phyloP scores from a whole-genome alignment of 2,329 filamentous ascomycete species.

The Epicoccum sorghinum region DNA sequence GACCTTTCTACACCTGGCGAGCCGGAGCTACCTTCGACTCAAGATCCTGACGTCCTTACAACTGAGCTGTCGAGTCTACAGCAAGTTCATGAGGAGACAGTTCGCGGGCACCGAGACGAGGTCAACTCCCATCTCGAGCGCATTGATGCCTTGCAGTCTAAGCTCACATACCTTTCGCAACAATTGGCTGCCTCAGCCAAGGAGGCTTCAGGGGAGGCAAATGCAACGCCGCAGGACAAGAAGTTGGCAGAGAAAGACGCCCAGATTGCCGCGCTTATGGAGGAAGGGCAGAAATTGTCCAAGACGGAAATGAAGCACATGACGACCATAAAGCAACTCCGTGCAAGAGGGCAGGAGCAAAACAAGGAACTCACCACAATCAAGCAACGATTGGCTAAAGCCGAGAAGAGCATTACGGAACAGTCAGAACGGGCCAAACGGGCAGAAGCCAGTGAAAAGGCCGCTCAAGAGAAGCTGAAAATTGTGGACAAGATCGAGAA shows the following conservation, averaged over 20 bases:
- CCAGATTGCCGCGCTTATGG: constrained; percentile 85
- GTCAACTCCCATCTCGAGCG: constrained; percentile 82
- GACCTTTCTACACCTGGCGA: constrained; percentile 39
- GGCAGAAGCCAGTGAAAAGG: constrained; percentile 64
- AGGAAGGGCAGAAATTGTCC: constrained; percentile 89
- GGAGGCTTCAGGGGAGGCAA: constrained; percentile 60
- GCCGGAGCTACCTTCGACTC: constrained; percentile 35
- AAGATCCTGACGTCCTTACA: constrained; percentile 46
- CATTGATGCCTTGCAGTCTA: constrained; percentile 89
- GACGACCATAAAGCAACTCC: constrained; percentile 80
- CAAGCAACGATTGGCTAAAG: constrained; percentile 67
- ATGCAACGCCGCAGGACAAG: constrained; percentile 61
- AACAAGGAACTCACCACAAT: constrained; percentile 58
- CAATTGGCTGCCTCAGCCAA: constrained; percentile 79
- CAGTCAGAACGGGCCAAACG: constrained; percentile 66
- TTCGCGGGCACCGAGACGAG: constrained; percentile 76
- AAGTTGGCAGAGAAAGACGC: constrained; percentile 89
- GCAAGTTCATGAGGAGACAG: constrained; percentile 57
- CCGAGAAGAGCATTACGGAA: constrained; percentile 68
- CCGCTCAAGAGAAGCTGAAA: constrained; percentile 61
- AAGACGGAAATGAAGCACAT: constrained; percentile 85
- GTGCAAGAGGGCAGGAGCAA: constrained; percentile 58
- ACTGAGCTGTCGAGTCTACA: constrained; percentile 56
- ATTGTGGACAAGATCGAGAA: constrained; percentile 58
- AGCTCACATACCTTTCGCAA: constrained; percentile 84